Evolutionary conservation across 2,329 filamentous ascomycete genomes (phyloP).

Genomic region (Cadophora luteo-olivacea): DNA sequence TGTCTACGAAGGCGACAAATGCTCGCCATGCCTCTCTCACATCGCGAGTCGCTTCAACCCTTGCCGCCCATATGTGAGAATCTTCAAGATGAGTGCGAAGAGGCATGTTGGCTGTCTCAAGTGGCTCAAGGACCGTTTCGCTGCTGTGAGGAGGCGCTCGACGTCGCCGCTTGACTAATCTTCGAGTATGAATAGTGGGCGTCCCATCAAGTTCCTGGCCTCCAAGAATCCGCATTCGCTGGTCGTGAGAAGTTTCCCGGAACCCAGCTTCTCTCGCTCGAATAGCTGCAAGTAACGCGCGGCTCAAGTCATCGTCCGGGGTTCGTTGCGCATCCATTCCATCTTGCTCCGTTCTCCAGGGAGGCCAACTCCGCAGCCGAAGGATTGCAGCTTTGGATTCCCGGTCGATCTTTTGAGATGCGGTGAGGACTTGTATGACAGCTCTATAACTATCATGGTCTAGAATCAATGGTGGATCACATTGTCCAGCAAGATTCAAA

Average conservation of each 20-base stretch:
- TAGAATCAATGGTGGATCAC: conserved; percentile 58
- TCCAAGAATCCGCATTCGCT: conserved; percentile 58
- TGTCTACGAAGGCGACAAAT: conserved; percentile 45
- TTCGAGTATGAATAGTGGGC: conserved; percentile 63
- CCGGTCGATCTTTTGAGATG: conserved; percentile 56
- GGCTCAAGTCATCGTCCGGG: conserved; percentile 59
- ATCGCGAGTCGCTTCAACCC: conserved; percentile 64
- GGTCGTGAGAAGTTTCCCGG: conserved; percentile 51
- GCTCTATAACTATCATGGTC: conserved; percentile 58
- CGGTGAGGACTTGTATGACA: conserved; percentile 60
- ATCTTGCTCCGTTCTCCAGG: conserved; percentile 62
- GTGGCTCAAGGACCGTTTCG: neutral
- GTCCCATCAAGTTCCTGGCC: conserved; percentile 57
- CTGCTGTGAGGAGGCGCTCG: neutral
- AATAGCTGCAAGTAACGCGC: conserved; percentile 58
- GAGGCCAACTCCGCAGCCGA: conserved; percentile 63
- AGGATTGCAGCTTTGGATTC: conserved; percentile 58
- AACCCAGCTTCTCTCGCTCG: conserved; percentile 65
- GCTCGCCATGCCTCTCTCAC: conserved; percentile 65
- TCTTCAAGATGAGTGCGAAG: neutral
- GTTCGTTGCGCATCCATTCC: conserved; percentile 63
- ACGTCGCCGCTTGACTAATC: conserved; percentile 38
- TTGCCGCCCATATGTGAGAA: conserved; percentile 56
- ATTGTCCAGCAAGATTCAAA: conserved; percentile 56
- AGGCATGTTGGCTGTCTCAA: neutral